A percentile compares a stretch with the other conserved stretches of the same genome.
Conservation (phyloP, 306 rosid genomes). For the Potentilla sterilis region DNA sequence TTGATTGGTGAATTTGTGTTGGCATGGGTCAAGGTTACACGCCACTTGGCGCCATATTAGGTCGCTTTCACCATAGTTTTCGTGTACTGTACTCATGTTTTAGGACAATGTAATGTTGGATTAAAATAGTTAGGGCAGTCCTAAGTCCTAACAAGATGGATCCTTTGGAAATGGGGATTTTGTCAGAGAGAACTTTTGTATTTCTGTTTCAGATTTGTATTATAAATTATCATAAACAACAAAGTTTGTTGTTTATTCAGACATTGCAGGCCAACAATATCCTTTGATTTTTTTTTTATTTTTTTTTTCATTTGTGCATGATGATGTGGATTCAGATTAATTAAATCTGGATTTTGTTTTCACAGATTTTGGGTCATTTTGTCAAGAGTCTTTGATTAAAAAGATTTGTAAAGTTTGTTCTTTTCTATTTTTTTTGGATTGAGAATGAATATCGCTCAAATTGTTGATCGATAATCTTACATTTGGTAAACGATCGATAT, state of each 20-base stretch:
- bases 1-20: not conserved
- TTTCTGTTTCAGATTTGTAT: not conserved
- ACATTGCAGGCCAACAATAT: conserved; percentile 38
- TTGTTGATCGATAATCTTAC: too few species aligned
- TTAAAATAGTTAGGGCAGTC: not conserved
- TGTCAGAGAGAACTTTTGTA: conserved; percentile 21
- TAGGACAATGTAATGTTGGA: not conserved
- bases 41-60: conserved; percentile 21
- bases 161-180: conserved; percentile 24
- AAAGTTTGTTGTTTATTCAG: conserved; percentile 1
- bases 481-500: too few species aligned
- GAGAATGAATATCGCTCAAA: too few species aligned
- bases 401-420: too few species aligned
- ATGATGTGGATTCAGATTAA: not conserved
- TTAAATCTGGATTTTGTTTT: not conserved
- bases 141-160: conserved; percentile 1
- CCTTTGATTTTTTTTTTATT: not conserved
- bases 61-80: not conserved
- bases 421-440: too few species aligned
- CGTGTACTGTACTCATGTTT: not conserved
- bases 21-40: not conserved
- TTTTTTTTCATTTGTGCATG: not conserved
- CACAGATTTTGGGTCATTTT: not conserved
- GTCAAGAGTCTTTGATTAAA: too few species aligned
- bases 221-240: not conserved